phyloP scores from a whole-genome alignment of 768 basidiomycete genomes.

The Kwoniella sp. region DNA sequence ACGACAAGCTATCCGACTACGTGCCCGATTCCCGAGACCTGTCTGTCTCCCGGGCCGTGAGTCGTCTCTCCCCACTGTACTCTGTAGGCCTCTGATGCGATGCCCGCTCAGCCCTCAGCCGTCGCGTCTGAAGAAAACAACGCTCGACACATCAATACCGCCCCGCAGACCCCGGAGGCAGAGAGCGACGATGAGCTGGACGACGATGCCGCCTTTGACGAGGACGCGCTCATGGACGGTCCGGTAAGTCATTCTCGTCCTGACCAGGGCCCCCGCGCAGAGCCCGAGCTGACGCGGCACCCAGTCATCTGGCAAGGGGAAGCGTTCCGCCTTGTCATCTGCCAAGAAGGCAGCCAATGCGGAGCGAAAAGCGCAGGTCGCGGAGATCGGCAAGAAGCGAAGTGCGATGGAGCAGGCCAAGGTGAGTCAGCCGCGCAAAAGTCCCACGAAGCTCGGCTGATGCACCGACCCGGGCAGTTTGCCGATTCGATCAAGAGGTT shows the following conservation, averaged over 20 bases:
- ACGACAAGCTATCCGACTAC: conserved; percentile 84
- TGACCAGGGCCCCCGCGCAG: no score
- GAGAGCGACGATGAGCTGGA: conserved; percentile 33
- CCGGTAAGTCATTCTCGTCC: conserved; percentile 7
- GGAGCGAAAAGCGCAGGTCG: conserved; percentile 35
- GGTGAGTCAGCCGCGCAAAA: conserved; percentile 18
- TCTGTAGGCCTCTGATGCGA: neutral
- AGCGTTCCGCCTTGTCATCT: conserved; percentile 26
- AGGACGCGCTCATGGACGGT: conserved; percentile 25
- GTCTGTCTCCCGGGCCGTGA: conserved; percentile 66
- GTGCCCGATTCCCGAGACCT: conserved; percentile 80
- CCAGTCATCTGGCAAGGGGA: no score
- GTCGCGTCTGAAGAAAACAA: conserved; percentile 63
- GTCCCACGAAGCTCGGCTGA: neutral
- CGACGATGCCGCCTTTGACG: conserved; percentile 33
- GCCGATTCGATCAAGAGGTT: conserved; percentile 94
- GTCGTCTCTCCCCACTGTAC: conserved; percentile 35
- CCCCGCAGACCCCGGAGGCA: conserved; percentile 31
- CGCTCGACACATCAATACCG: conserved; percentile 60
- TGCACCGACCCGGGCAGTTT: conserved; percentile 55
- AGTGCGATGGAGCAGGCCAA: conserved; percentile 39
- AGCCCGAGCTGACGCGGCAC: neutral
- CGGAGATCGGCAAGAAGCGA: conserved; percentile 33
- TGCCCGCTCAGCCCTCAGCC: conserved; percentile 30
- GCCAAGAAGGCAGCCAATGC: conserved; percentile 41